These are phyloP conservation scores for Aspergillus mulundensis DNA, from an alignment of 495 filamentous ascomycete species.

Conservation along the genomic window DNA sequence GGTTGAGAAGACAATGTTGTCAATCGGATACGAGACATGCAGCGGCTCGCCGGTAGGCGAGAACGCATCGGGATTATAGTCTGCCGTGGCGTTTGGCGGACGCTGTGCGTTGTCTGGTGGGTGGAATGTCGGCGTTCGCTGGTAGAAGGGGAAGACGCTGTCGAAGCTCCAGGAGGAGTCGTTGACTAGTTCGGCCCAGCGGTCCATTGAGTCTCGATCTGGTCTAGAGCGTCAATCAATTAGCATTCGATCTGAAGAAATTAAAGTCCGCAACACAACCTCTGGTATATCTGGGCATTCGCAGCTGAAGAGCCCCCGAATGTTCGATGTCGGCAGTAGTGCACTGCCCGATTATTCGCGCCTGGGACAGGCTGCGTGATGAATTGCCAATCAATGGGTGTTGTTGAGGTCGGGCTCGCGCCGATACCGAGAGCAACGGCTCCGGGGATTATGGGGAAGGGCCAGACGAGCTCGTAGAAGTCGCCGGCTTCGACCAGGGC, in stretches of 20 bases:
- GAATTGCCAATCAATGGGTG: slow-evolving; percentile 49
- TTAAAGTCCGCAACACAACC: too few species aligned
- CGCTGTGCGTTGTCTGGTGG: not conserved
- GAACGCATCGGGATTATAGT: slow-evolving; percentile 38
- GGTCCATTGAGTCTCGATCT: too few species aligned
- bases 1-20: slow-evolving; percentile 37
- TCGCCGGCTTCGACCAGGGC: slow-evolving; percentile 57
- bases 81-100: not conserved
- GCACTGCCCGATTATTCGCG: slow-evolving; percentile 32
- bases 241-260: too few species aligned
- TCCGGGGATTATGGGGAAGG: slow-evolving; percentile 44
- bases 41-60: slow-evolving; percentile 38
- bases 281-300: slow-evolving; percentile 19
- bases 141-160: too few species aligned
- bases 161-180: too few species aligned
- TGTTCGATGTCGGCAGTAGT: slow-evolving; percentile 51
- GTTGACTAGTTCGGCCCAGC: too few species aligned
- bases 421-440: slow-evolving; percentile 29
- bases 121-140: not conserved
- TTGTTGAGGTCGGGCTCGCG: slow-evolving; percentile 22
- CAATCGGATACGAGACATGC: slow-evolving; percentile 25
- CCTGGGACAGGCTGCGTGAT: slow-evolving; percentile 29
- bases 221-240: too few species aligned
- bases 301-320: slow-evolving; percentile 22
- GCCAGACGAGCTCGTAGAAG: slow-evolving; percentile 48